Conservation (phyloP, 768 basidiomycete genomes). For the Agaricus subrufescens region DNA sequence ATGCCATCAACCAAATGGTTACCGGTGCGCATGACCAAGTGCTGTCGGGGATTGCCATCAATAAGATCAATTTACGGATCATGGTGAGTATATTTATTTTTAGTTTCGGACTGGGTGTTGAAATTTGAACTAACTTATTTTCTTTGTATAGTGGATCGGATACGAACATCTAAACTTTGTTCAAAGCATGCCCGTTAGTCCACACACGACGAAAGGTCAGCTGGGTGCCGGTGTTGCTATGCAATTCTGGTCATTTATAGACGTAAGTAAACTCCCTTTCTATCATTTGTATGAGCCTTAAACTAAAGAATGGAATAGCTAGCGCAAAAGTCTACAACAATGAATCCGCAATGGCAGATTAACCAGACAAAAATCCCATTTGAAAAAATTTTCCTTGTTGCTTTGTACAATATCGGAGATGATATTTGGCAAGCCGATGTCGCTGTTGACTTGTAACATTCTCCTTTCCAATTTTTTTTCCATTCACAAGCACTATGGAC, state of each 20-base stretch:
- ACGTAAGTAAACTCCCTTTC: constrained; percentile 23
- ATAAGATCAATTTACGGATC: constrained; percentile 11
- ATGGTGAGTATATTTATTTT: constrained; percentile 3
- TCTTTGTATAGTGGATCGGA: constrained; percentile 11
- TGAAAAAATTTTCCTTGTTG: constrained; percentile 12
- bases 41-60: constrained; percentile 3
- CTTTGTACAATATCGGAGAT: constrained; percentile 10
- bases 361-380: constrained; percentile 5
- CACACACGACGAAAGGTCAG: constrained; percentile 37
- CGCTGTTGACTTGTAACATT: constrained; percentile 10
- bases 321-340: constrained; percentile 2
- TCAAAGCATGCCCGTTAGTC: constrained; percentile 6
- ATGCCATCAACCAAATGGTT: constrained; percentile 9
- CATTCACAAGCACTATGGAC: too few relatives aligned
- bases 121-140: constrained; percentile 8
- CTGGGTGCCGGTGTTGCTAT: constrained; percentile 34
- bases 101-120: constrained; percentile 9
- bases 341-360: constrained; percentile 7
- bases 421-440: constrained; percentile 15
- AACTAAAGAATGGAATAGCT: constrained; percentile 22
- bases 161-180: constrained; percentile 11
- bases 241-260: constrained; percentile 11
- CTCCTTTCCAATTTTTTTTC: too few relatives aligned
- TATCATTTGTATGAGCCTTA: background rate
- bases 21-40: constrained; percentile 12